A percentile compares a stretch with the other conserved stretches of the same genome.
These are phyloP conservation scores for Tulasnella sp. DNA, from an alignment of 768 basidiomycete species.

Conservation along the genomic window DNA sequence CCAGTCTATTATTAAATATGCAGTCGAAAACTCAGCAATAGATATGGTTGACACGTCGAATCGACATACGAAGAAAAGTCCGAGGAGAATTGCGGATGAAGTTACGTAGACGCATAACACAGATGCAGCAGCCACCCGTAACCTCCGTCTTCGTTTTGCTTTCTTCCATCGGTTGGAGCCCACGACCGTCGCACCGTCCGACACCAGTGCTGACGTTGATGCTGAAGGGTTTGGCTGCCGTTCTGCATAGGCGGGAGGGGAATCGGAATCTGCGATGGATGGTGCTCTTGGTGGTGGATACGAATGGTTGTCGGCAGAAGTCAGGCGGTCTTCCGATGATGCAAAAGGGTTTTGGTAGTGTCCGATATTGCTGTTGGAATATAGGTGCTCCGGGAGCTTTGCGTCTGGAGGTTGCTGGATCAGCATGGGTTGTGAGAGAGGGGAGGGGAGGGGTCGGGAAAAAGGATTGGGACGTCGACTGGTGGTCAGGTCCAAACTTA, in stretches of 20 bases:
- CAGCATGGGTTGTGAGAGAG: slow-evolving; percentile 14
- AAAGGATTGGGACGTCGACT: slow-evolving; percentile 15
- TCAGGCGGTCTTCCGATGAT: slow-evolving; percentile 13
- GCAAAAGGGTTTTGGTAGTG: slow-evolving; percentile 18
- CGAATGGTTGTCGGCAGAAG: slow-evolving; percentile 9
- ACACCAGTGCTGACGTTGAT: not conserved
- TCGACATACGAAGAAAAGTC: slow-evolving; percentile 17
- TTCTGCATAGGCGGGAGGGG: slow-evolving; percentile 23
- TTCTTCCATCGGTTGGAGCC: not conserved
- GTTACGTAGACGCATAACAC: slow-evolving; percentile 17
- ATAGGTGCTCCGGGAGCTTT: slow-evolving; percentile 18
- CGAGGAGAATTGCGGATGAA: slow-evolving; percentile 13
- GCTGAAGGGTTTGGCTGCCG: not conserved
- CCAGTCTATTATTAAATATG: not conserved
- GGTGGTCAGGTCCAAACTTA: slow-evolving; percentile 2
- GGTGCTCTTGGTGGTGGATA: slow-evolving; percentile 13
- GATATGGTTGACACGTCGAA: not conserved
- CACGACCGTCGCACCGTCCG: not conserved
- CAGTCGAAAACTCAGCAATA: not conserved
- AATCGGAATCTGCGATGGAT: slow-evolving; percentile 3
- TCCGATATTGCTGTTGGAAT: not conserved
- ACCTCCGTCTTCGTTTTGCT: slow-evolving; percentile 13
- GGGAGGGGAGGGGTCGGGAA: not conserved
- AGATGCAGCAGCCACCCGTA: not conserved
- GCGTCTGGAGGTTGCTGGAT: slow-evolving; percentile 25